A percentile compares a stretch with the other conserved stretches of the same genome.
Conservation (phyloP, 2,329 filamentous ascomycete species). For the Tolypocladium paradoxum region DNA sequence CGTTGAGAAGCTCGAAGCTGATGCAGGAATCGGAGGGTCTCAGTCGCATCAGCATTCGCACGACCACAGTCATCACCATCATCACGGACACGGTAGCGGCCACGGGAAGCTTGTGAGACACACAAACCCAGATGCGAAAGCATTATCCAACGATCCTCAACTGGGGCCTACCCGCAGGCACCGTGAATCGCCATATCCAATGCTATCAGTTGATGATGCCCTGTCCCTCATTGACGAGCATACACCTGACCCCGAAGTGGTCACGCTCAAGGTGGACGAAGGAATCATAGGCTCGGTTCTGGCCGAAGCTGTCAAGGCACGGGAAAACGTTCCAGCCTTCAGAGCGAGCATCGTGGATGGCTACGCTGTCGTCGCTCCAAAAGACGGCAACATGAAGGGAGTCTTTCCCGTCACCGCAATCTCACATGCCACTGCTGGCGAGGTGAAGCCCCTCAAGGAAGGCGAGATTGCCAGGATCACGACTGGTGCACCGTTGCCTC, state of each 20-base stretch:
- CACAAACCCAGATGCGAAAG: conserved; percentile 49
- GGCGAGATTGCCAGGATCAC: conserved; percentile 85
- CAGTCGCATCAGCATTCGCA: conserved; percentile 25
- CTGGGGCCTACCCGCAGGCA: conserved; percentile 60
- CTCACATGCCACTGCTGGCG: conserved; percentile 71
- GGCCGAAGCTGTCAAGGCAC: conserved; percentile 69
- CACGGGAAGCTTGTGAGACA: conserved; percentile 61
- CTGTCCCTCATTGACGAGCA: conserved; percentile 61
- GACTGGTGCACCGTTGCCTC: conserved; percentile 83
- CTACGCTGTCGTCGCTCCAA: conserved; percentile 69
- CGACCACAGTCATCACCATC: conserved; percentile 24
- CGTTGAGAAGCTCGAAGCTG: conserved; percentile 70
- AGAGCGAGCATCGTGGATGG: conserved; percentile 94
- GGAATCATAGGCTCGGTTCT: conserved; percentile 66
- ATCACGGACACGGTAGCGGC: conserved; percentile 33
- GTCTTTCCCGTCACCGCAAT: conserved; percentile 78
- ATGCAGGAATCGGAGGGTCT: conserved; percentile 53
- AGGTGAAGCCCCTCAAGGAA: conserved; percentile 51
- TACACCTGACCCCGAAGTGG: conserved; percentile 51
- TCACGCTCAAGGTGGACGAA: conserved; percentile 50
- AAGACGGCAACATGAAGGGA: conserved; percentile 57
- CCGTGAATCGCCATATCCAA: conserved; percentile 81
- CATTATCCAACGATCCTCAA: conserved; percentile 48
- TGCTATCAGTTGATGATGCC: conserved; percentile 79
- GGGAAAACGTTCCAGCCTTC: conserved; percentile 83